Base-by-base conservation (phyloP, 192 early-diverging fungal species). In the Coemansia sp. region DNA sequence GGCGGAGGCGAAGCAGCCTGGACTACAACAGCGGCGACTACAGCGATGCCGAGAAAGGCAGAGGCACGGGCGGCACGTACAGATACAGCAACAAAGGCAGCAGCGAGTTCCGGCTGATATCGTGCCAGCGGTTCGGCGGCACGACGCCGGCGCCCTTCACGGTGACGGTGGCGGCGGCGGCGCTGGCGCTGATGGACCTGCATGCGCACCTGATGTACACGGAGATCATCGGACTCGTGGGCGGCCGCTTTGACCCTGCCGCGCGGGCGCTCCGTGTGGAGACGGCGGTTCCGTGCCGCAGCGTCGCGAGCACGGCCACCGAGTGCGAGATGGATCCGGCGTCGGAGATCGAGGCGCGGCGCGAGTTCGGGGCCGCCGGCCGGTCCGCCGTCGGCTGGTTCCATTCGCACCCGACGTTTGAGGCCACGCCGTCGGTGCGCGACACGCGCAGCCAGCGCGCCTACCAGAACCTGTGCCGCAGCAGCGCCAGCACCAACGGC, bases 261-360 rank as follows among this genome's bases (percentile, higher is more conserved):
- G 65, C 72, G 26, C 63, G 76, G 60, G 57, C 78, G 5, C 62
- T 96, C 21, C 71, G 84, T 52, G 85, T 95, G 10, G 73, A 87
- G 39, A 78, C 84, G 0, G 91, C 88, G 7, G 95, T 90, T 75
- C 94, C 95, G 5, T 97, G 95, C 73, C 73, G 84, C 43, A 90
- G 90, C 63, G 85, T 88, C 42, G 92, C 91, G 73, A 59, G 57
- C 57, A 94, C 93, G 4, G 87, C 90, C 3, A 88, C 92, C 46
- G 92, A 94, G 83, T 98, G 95, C 80, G 96, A 98, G 71, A 95
- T 98, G 92, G 95, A 96, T 67, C 91, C 93, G 22, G 88, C 73
- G 12, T 92, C 91, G 1, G 94, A 98, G 65, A 88, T 95, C 56
- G 85, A 88, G 42, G 95, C 96, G 1, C 85, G 93, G 10, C 86